Evolutionary conservation across 2,329 filamentous ascomycete species (phyloP), one percentile per base, ranked within the genome.

Genomic region (Exophiala dermatitidis): DNA sequence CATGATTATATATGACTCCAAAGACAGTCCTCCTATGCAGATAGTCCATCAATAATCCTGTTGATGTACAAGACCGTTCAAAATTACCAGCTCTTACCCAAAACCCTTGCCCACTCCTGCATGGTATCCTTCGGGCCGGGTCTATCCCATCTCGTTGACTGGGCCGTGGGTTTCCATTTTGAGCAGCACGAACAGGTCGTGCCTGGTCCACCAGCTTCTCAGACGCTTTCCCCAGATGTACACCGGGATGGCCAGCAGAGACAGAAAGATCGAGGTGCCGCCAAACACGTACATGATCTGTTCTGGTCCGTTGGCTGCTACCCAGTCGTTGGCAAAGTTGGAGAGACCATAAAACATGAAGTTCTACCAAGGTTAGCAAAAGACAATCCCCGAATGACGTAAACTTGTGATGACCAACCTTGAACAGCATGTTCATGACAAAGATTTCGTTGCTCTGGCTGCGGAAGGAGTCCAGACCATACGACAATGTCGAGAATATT

Each of bases 381-480:
- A 44, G 30, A 36, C 29, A 45, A 33, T 8, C n/a, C 34, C 3
- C 19, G 19, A 37, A 6, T 6, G 33, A 34, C 8, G 3, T 26
- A 38, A 44, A 40, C 3, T 43, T 9, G 4, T 32, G 26, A 12
- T 47, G 45, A 26, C 59, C 32, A 40, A 60, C 54, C 57, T 63
- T 63, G 59, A 64, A 64, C 9, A 65, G 52, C 62, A 65, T 65
- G 51, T 64, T 65, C 63, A 65, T 65, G 46, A 66, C 57, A 48
- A 65, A 66, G 32, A 66, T 64, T 47, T 66, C 62, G 33, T 57
- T 64, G 41, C 58, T 63, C 46, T 64, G 59, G 29, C 50, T 61
- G 31, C 63, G 60, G 53, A 65, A 65, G 5, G 63, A 61, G 46
- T 66, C 64, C 2, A 66, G 57, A 6, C 59, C 63, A 37, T 66